Evolutionary conservation across 257 asterid genomes (phyloP).

Genomic region (Cynanchum wilfordii): DNA sequence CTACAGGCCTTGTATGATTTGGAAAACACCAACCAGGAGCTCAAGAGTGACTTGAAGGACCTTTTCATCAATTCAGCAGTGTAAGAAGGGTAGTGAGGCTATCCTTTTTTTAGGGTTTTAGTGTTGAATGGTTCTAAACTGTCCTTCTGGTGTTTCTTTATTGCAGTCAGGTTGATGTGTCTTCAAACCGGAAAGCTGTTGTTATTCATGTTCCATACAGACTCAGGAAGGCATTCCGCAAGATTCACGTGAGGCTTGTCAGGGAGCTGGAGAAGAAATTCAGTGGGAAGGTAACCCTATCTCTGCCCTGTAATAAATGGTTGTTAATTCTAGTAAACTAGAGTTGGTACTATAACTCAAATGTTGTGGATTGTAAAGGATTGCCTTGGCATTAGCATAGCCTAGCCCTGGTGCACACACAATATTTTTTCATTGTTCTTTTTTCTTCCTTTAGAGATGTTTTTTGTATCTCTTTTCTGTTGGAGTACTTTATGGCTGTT

Average conservation of each 20-base stretch:
- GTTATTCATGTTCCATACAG: slow-evolving; percentile 86
- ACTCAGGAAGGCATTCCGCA: slow-evolving; percentile 79
- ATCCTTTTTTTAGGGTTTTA: background rate
- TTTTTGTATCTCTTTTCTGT: background rate
- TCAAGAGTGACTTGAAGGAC: slow-evolving; percentile 80
- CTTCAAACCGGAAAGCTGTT: slow-evolving; percentile 79
- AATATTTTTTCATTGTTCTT: background rate
- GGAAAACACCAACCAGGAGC: slow-evolving; percentile 80
- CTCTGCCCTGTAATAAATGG: background rate
- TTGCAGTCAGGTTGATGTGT: slow-evolving; percentile 67
- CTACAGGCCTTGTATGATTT: slow-evolving; percentile 70
- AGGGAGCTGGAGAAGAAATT: slow-evolving; percentile 93
- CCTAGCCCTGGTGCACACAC: background rate
- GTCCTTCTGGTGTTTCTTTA: background rate
- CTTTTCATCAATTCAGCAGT: slow-evolving; percentile 75
- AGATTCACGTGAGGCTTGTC: slow-evolving; percentile 76
- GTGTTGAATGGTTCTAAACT: background rate
- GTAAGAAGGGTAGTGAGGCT: slow-evolving; percentile 30
- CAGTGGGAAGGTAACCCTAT: slow-evolving; percentile 70
- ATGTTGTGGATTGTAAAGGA: background rate
- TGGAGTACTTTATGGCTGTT: background rate
- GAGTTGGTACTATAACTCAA: background rate
- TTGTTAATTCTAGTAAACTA: background rate
- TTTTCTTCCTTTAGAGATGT: background rate
- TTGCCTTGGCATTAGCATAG: background rate